Evolutionary conservation across 305 asterid species (phyloP).

Genomic region (Coffea humblotiana): DNA sequence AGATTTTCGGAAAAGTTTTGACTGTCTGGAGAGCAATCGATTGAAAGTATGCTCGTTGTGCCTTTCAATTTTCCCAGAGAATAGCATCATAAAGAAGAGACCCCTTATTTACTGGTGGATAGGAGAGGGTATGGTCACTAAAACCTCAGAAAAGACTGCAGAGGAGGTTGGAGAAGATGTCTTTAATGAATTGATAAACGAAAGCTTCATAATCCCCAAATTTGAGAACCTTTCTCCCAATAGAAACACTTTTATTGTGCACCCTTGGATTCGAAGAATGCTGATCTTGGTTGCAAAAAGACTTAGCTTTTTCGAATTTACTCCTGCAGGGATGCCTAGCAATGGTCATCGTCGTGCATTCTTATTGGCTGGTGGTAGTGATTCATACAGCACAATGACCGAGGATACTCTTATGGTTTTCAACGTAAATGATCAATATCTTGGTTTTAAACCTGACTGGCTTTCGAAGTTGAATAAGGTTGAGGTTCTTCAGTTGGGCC

Average conservation of each 20-base stretch:
- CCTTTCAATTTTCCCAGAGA: slow-evolving; percentile 7
- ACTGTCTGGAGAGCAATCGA: neutral
- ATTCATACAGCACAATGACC: neutral
- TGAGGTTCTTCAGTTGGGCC: slow-evolving; percentile 14
- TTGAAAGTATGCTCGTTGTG: slow-evolving; percentile 7
- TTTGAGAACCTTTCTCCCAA: neutral
- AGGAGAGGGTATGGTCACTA: slow-evolving; percentile 6
- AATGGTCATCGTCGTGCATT: neutral
- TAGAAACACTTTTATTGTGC: neutral
- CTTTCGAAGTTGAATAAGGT: neutral
- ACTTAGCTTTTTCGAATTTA: neutral
- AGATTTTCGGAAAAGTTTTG: neutral
- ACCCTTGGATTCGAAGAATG: slow-evolving; percentile 6
- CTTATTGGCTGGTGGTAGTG: neutral
- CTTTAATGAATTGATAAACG: slow-evolving; percentile 5
- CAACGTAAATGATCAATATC: neutral
- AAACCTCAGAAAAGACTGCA: neutral
- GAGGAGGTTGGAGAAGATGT: slow-evolving; percentile 10
- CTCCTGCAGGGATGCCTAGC: neutral
- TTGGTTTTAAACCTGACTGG: neutral
- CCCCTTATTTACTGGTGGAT: slow-evolving; percentile 17
- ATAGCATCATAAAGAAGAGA: slow-evolving; percentile 10
- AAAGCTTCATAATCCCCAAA: neutral
- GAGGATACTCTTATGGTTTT: neutral
- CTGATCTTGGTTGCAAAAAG: slow-evolving; percentile 1